Evolutionary conservation across 257 asterid genomes (phyloP).

Genomic region (Plantago ovata): DNA sequence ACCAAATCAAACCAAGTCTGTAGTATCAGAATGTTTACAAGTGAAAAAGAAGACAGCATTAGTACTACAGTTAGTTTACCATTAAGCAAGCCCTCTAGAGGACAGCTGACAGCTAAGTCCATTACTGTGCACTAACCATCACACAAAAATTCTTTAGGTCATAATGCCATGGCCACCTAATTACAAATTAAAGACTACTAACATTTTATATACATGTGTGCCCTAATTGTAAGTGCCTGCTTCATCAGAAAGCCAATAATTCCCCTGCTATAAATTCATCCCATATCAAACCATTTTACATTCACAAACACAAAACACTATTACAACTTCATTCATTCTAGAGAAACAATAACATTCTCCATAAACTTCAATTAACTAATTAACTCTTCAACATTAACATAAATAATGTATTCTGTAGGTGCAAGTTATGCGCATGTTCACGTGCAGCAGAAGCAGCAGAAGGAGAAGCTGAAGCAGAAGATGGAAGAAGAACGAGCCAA

Average conservation of each 20-base stretch:
- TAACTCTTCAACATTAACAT: background rate
- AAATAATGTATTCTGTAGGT: constrained; percentile 39
- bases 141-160: background rate
- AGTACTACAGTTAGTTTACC: too few species aligned
- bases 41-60: too few species aligned
- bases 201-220: constrained; percentile 1
- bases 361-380: too few species aligned
- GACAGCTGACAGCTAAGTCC: constrained; percentile 8
- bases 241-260: constrained; percentile 13
- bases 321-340: background rate
- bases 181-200: too few species aligned
- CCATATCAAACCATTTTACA: background rate
- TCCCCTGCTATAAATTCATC: constrained; percentile 11
- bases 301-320: background rate
- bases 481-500: constrained; percentile 12
- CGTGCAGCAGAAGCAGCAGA: constrained; percentile 26
- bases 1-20: too few species aligned
- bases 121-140: constrained; percentile 8
- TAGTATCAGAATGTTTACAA: too few species aligned
- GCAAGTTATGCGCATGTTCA: constrained; percentile 27
- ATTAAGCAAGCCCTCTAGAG: too few species aligned
- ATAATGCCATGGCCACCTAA: too few species aligned
- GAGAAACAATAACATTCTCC: too few species aligned
- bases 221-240: constrained; percentile 3
- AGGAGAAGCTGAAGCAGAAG: constrained; percentile 25